Conservation (phyloP, 1,284 basidiomycete species). For the Ganoderma sp. region DNA sequence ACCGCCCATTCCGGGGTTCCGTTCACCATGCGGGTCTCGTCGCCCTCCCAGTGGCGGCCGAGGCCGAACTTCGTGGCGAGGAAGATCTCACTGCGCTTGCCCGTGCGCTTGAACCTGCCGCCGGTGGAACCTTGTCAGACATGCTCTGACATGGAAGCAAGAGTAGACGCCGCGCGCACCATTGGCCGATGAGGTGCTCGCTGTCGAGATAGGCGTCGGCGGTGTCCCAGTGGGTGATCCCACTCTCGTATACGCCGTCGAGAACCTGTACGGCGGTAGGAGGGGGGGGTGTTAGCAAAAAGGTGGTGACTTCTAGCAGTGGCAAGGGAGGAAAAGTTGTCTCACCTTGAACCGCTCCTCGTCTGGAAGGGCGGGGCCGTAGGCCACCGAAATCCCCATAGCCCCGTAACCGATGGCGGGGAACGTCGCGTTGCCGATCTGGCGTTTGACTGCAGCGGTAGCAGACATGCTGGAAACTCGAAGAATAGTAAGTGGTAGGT, state of each 20-base stretch:
- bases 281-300: background rate
- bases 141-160: too few relatives aligned
- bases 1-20: slow-evolving; percentile 38
- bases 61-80: slow-evolving; percentile 54
- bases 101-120: slow-evolving; percentile 41
- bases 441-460: background rate
- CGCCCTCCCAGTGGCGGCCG: slow-evolving; percentile 30
- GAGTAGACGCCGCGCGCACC: slow-evolving; percentile 24
- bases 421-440: background rate
- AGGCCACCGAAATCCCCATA: background rate
- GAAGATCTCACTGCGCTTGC: slow-evolving; percentile 50
- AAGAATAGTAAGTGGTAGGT: background rate
- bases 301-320: too few relatives aligned
- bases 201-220: slow-evolving; percentile 37
- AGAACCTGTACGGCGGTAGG: slow-evolving; percentile 24
- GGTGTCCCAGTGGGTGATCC: slow-evolving; percentile 38
- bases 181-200: slow-evolving; percentile 39
- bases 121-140: background rate
- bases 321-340: slow-evolving; percentile 5
- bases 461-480: background rate
- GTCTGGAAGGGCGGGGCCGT: background rate
- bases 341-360: background rate
- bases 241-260: slow-evolving; percentile 34
- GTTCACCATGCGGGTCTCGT: slow-evolving; percentile 31
- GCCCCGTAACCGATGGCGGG: background rate